These are phyloP conservation scores for Candolleomyces aberdarensis DNA, from an alignment of 768 basidiomycete genomes.

Conservation along the genomic window DNA sequence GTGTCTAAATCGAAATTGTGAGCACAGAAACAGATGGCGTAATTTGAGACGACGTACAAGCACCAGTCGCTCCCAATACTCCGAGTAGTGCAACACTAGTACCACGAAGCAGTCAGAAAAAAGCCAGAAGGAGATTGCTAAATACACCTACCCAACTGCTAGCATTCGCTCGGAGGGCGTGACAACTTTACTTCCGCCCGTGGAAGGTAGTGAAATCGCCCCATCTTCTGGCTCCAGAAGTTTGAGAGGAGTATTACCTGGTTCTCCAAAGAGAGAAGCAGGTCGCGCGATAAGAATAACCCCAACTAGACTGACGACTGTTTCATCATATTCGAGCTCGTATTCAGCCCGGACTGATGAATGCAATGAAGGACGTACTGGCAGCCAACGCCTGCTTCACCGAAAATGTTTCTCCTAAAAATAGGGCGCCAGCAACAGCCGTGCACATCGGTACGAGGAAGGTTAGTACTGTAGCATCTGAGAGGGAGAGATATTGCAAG, in stretches of 20 bases:
- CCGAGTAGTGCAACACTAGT: slow-evolving; percentile 58
- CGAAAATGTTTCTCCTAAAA: slow-evolving; percentile 59
- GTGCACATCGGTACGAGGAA: slow-evolving; percentile 72
- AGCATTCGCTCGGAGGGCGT: slow-evolving; percentile 43
- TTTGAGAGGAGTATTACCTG: not conserved
- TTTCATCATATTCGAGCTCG: not conserved
- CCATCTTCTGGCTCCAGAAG: not conserved
- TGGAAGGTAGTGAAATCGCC: slow-evolving; percentile 16
- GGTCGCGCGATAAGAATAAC: slow-evolving; percentile 84
- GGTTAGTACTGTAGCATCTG: slow-evolving; percentile 74
- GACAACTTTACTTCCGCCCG: slow-evolving; percentile 17
- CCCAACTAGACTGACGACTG: slow-evolving; percentile 67
- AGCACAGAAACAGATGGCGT: not conserved
- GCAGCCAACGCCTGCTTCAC: slow-evolving; percentile 52
- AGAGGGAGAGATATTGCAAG: slow-evolving; percentile 70
- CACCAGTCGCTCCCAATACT: slow-evolving; percentile 63
- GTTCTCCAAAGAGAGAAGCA: slow-evolving; percentile 60
- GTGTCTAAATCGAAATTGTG: slow-evolving; percentile 22
- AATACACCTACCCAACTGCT: slow-evolving; percentile 52
- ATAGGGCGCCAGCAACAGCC: slow-evolving; percentile 56
- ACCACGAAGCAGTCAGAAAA: not conserved
- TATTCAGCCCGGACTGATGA: not conserved
- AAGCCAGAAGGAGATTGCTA: not conserved
- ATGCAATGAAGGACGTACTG: slow-evolving; percentile 24
- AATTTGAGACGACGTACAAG: slow-evolving; percentile 46